Percentiles rank a stretch among this genome's conserved stretches.
These are phyloP conservation scores for Lyophyllum decastes DNA, from an alignment of 768 basidiomycete species.

Conservation along the genomic window DNA sequence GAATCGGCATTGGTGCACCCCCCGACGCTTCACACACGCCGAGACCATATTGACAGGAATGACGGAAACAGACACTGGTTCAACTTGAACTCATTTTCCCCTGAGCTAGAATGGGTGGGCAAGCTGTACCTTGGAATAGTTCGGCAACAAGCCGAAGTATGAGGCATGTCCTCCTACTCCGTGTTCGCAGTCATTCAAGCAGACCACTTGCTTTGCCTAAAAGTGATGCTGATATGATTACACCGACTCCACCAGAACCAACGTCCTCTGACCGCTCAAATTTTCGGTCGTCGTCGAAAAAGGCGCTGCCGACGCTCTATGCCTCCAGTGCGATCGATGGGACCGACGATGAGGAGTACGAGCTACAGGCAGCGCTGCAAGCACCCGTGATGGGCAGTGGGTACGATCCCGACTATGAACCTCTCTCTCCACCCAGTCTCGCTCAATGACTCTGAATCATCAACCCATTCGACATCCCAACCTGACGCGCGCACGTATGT, in stretches of 20 bases:
- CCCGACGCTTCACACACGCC: conserved; percentile 73
- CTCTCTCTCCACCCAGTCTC: conserved; percentile 26
- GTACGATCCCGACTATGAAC: conserved; percentile 12
- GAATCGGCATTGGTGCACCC: conserved; percentile 87
- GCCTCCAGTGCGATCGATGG: conserved; percentile 28
- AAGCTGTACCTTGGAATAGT: conserved; percentile 85
- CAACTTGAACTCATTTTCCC: conserved; percentile 79
- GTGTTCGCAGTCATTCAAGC: conserved; percentile 74
- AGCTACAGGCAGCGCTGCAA: conserved; percentile 85
- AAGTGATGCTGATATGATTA: conserved; percentile 71
- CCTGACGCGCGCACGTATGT: conserved; percentile 18
- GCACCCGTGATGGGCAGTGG: conserved; percentile 60
- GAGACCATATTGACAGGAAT: conserved; percentile 41
- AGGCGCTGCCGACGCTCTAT: conserved; percentile 2
- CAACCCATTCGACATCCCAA: conserved; percentile 14
- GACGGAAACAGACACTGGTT: conserved; percentile 31
- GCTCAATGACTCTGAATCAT: conserved; percentile 11
- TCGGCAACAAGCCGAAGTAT: conserved; percentile 81
- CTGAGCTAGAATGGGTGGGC: conserved; percentile 79
- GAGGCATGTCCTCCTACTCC: conserved; percentile 69
- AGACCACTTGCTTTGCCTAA: conserved; percentile 63
- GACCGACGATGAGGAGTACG: conserved; percentile 83
- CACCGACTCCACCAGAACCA: conserved; percentile 61
- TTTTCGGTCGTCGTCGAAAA: conserved; percentile 4
- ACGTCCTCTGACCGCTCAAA: conserved; percentile 13